phyloP scores from a whole-genome alignment of 768 basidiomycete genomes.

The Suillus tomentosus region DNA sequence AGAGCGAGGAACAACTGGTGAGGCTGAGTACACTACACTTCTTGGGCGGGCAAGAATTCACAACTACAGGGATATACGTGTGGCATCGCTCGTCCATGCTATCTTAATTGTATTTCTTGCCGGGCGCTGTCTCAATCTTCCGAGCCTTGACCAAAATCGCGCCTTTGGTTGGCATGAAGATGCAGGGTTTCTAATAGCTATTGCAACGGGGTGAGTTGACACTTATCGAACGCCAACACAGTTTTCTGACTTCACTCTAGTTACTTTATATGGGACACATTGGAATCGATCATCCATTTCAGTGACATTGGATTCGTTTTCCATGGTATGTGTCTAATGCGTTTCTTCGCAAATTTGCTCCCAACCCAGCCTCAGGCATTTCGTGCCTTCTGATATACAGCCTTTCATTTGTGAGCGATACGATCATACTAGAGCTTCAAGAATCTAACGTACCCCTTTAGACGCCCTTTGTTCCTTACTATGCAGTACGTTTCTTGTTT shows the following conservation, averaged over 20 bases:
- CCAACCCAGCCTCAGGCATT: conserved; percentile 41
- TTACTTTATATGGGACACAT: conserved; percentile 83
- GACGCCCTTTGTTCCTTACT: conserved; percentile 81
- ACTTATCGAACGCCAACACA: not conserved
- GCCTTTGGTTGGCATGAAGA: conserved; percentile 74
- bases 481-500: conserved; percentile 71
- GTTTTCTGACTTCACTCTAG: conserved; percentile 34
- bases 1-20: conserved; percentile 64
- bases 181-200: conserved; percentile 60
- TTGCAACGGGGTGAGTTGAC: conserved; percentile 66
- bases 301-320: conserved; percentile 73
- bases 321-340: conserved; percentile 53
- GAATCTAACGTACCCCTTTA: conserved; percentile 21
- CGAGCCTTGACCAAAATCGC: conserved; percentile 56
- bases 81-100: conserved; percentile 75
- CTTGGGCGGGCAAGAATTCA: conserved; percentile 1
- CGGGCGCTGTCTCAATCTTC: conserved; percentile 49
- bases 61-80: conserved; percentile 59
- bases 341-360: not conserved
- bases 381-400: conserved; percentile 67
- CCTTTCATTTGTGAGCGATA: conserved; percentile 64
- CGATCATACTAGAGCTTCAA: too few species aligned
- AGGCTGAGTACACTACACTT: conserved; percentile 16
- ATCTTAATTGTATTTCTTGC: conserved; percentile 67
- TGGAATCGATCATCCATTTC: conserved; percentile 71